Conservation (phyloP, 1,284 basidiomycete species). For the Thelephora terrestris region DNA sequence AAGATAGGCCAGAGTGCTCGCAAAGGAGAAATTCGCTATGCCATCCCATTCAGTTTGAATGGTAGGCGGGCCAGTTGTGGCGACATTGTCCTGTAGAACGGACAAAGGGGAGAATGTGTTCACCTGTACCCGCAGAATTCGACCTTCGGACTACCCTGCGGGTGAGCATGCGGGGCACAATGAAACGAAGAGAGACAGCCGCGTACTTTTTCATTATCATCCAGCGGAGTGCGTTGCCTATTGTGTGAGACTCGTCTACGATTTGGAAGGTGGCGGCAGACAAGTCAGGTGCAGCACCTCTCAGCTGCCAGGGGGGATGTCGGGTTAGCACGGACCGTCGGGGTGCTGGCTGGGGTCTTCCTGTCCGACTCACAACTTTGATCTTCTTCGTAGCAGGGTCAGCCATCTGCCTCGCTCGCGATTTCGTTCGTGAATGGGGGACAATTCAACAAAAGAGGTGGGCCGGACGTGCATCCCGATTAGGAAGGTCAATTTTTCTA, state of each 20-base stretch:
- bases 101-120: slow-evolving; percentile 13
- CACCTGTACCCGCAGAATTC: slow-evolving; percentile 98
- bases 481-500: too few species aligned
- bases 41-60: neutral
- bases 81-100: neutral
- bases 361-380: slow-evolving; percentile 35
- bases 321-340: neutral
- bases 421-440: too few species aligned
- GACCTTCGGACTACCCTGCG: slow-evolving; percentile 79
- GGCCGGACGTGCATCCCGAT: too few species aligned
- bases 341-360: neutral
- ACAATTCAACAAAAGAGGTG: too few species aligned
- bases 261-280: slow-evolving; percentile 91
- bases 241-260: slow-evolving; percentile 89
- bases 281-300: slow-evolving; percentile 73
- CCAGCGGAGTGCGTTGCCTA: slow-evolving; percentile 92
- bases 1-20: neutral
- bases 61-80: neutral
- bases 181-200: slow-evolving; percentile 3
- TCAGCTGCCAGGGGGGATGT: slow-evolving; percentile 34
- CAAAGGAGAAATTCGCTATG: neutral
- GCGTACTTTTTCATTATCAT: slow-evolving; percentile 99
- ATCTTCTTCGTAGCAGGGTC: slow-evolving; percentile 45
- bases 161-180: slow-evolving; percentile 6
- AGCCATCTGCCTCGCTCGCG: slow-evolving; percentile 26